Conservation (phyloP, 148 eudicot species). For the Cornus kousa region DNA sequence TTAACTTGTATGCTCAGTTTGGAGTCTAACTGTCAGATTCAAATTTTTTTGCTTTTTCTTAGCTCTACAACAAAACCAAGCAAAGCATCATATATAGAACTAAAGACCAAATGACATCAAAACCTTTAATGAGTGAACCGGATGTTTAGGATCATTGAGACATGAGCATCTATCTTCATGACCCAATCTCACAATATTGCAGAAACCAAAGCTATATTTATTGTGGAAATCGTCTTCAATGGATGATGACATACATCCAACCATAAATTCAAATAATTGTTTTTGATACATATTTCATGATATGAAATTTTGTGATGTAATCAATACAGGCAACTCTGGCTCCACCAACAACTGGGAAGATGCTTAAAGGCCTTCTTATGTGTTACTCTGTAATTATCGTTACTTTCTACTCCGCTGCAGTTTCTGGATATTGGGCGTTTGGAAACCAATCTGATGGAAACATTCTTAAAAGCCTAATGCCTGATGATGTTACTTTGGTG, state of each 20-base stretch:
- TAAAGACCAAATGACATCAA: neutral
- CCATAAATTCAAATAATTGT: neutral
- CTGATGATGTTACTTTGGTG: conserved; percentile 72
- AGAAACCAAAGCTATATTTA: neutral
- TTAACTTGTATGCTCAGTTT: neutral
- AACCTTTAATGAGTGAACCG: neutral
- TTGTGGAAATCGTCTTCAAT: neutral
- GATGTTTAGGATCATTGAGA: neutral
- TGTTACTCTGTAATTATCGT: conserved; percentile 78
- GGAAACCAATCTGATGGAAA: conserved; percentile 75
- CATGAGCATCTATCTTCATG: neutral
- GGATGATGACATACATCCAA: too few species aligned
- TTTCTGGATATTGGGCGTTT: conserved; percentile 82
- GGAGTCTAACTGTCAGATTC: neutral
- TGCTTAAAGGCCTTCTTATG: conserved; percentile 82
- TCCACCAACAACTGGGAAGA: conserved; percentile 94
- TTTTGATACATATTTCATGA: neutral
- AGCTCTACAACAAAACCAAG: neutral
- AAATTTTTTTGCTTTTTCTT: neutral
- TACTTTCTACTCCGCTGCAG: conserved; percentile 85
- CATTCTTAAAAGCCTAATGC: conserved; percentile 75
- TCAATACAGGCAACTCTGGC: conserved; percentile 83
- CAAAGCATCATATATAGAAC: neutral
- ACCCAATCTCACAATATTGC: neutral
- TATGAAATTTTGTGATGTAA: neutral